Conservation (phyloP, 179 eudicot genomes). For the Patellifolia procumbens region DNA sequence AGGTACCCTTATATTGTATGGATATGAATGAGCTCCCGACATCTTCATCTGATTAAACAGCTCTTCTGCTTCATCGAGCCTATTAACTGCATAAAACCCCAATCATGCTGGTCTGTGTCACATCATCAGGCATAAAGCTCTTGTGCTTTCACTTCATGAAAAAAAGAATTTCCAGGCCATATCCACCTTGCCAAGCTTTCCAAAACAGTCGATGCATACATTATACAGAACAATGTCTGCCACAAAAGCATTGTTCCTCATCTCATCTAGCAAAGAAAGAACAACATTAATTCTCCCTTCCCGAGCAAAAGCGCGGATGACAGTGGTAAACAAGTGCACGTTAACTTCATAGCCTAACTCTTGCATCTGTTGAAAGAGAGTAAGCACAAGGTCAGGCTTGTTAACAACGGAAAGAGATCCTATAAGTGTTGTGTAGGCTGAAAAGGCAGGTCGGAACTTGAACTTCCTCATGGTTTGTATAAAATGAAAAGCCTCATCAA, state of each 20-base stretch:
- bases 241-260: constrained; percentile 70
- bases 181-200: constrained; percentile 92
- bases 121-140: constrained; percentile 88
- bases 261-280: constrained; percentile 79
- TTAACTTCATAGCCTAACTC: constrained; percentile 88
- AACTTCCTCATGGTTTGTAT: constrained; percentile 77
- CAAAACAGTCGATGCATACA: constrained; percentile 90
- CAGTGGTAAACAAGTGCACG: constrained; percentile 83
- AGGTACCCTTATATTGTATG: too few relatives aligned
- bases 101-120: too few relatives aligned
- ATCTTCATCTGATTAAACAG: too few relatives aligned
- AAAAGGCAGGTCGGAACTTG: constrained; percentile 89
- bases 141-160: constrained; percentile 78
- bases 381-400: constrained; percentile 70
- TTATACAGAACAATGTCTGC: constrained; percentile 89
- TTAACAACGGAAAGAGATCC: constrained; percentile 64
- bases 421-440: constrained; percentile 86
- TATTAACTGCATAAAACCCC: too few relatives aligned
- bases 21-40: too few relatives aligned
- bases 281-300: constrained; percentile 82
- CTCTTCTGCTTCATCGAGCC: too few relatives aligned
- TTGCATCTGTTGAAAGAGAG: constrained; percentile 85
- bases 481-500: constrained; percentile 59
- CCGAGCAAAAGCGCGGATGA: constrained; percentile 74
- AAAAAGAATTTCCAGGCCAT: constrained; percentile 99